Evolutionary conservation across 2,329 filamentous ascomycete genomes (phyloP).

Genomic region (Keithomyces neogunnii): DNA sequence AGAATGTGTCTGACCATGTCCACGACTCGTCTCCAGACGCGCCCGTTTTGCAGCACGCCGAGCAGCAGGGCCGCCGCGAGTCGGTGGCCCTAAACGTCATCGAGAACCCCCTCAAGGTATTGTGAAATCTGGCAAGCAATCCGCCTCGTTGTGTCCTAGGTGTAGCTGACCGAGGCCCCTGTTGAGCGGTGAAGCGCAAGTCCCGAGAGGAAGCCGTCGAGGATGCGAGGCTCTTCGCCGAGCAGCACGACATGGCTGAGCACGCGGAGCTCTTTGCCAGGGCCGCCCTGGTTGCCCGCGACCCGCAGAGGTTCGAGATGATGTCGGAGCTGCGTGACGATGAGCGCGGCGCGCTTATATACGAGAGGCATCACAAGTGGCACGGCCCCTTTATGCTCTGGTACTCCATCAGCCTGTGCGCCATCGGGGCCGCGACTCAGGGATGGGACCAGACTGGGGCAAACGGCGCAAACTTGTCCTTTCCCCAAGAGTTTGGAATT

Average conservation of each 20-base stretch:
- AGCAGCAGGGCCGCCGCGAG: constrained; percentile 10
- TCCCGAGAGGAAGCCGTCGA: constrained; percentile 14
- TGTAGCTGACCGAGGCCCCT: not conserved
- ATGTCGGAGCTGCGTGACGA: constrained; percentile 14
- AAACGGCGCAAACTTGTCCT: constrained; percentile 53
- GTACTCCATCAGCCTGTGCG: constrained; percentile 40
- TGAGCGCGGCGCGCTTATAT: constrained; percentile 22
- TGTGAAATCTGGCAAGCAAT: not conserved
- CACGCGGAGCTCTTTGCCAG: constrained; percentile 30
- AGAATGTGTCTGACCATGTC: constrained; percentile 6
- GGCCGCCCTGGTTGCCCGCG: constrained; percentile 20
- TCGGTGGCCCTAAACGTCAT: constrained; percentile 23
- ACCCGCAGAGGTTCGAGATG: constrained; percentile 13
- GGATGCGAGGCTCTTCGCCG: constrained; percentile 41
- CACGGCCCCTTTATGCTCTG: constrained; percentile 32
- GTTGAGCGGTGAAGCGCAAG: constrained; percentile 11
- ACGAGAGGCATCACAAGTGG: constrained; percentile 50
- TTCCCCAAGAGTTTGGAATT: constrained; percentile 35
- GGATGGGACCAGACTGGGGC: constrained; percentile 56
- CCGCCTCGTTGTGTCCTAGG: not conserved
- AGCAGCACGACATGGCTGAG: constrained; percentile 35
- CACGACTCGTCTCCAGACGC: constrained; percentile 7
- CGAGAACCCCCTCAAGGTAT: constrained; percentile 23
- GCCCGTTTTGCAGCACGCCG: constrained; percentile 2
- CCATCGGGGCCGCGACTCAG: constrained; percentile 46